Evolutionary conservation across 768 basidiomycete genomes (phyloP).

Genomic region (Termitomyces sp.): DNA sequence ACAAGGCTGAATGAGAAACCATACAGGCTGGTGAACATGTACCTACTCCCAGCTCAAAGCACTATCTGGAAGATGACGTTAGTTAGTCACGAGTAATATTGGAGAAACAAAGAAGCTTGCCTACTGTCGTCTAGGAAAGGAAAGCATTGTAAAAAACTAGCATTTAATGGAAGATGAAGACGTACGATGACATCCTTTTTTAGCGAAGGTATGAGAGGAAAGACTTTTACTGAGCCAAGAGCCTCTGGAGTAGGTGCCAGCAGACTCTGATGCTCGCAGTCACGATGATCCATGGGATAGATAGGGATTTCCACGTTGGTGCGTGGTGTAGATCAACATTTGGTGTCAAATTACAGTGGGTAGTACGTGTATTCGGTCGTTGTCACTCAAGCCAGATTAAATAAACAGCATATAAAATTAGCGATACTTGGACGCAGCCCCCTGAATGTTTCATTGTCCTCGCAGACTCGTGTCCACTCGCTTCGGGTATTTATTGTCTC

Average conservation of each 20-base stretch:
- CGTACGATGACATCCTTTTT: conserved; percentile 67
- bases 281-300: conserved; percentile 21
- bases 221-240: conserved; percentile 64
- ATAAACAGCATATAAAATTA: no score
- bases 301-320: not conserved
- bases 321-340: not conserved
- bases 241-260: conserved; percentile 53
- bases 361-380: not conserved
- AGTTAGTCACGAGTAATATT: conserved; percentile 11
- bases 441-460: conserved; percentile 12
- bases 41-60: conserved; percentile 79
- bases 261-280: conserved; percentile 37
- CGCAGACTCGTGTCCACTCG: conserved; percentile 6
- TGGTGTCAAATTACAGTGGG: not conserved
- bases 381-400: not conserved
- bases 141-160: conserved; percentile 12
- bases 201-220: conserved; percentile 71
- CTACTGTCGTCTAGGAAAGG: conserved; percentile 37
- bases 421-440: not conserved
- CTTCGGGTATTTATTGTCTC: conserved; percentile 12
- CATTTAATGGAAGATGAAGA: conserved; percentile 12
- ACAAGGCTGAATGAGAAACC: conserved; percentile 1
- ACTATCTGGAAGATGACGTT: conserved; percentile 40
- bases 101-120: conserved; percentile 19
- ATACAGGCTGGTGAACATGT: not conserved